phyloP scores from a whole-genome alignment of 2,329 filamentous ascomycete species.

The Monosporascus sp. region DNA sequence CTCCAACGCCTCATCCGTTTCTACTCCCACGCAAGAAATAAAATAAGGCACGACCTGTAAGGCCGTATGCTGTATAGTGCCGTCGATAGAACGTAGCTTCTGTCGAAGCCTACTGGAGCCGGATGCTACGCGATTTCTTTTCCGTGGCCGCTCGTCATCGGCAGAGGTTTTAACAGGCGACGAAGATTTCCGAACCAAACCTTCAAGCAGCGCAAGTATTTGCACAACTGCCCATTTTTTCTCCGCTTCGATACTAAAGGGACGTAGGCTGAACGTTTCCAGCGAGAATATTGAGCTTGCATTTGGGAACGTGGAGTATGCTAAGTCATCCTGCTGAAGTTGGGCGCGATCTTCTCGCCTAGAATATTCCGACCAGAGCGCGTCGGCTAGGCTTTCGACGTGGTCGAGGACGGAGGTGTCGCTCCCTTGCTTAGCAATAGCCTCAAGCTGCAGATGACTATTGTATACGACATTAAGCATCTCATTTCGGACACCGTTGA shows the following conservation, averaged over 20 bases:
- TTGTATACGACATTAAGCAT: constrained; percentile 68
- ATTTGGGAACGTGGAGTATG: constrained; percentile 44
- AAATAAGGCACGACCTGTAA: constrained; percentile 56
- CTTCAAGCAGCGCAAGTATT: constrained; percentile 53
- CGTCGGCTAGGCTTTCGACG: constrained; percentile 62
- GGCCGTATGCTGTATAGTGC: constrained; percentile 41
- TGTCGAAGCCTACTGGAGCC: constrained; percentile 41
- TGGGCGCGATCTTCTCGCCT: constrained; percentile 64
- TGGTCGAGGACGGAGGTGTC: constrained; percentile 35
- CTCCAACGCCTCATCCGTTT: constrained; percentile 46
- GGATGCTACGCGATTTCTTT: constrained; percentile 41
- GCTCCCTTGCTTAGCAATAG: constrained; percentile 41
- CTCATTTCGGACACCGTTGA: constrained; percentile 65
- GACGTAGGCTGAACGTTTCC: constrained; percentile 46
- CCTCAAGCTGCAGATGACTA: constrained; percentile 58
- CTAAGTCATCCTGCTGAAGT: constrained; percentile 72
- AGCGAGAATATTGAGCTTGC: constrained; percentile 40
- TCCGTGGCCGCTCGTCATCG: constrained; percentile 43
- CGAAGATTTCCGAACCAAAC: constrained; percentile 31
- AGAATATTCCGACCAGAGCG: constrained; percentile 73
- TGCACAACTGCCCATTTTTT: constrained; percentile 56
- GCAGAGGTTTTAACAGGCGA: constrained; percentile 13
- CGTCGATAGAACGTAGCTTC: constrained; percentile 40
- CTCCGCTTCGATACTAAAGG: constrained; percentile 49
- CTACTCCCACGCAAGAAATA: constrained; percentile 38